Percentiles rank a stretch among this genome's conserved stretches.
phyloP scores from a whole-genome alignment of 2,329 filamentous ascomycete genomes.

The Conoideocrella luteorostrata region DNA sequence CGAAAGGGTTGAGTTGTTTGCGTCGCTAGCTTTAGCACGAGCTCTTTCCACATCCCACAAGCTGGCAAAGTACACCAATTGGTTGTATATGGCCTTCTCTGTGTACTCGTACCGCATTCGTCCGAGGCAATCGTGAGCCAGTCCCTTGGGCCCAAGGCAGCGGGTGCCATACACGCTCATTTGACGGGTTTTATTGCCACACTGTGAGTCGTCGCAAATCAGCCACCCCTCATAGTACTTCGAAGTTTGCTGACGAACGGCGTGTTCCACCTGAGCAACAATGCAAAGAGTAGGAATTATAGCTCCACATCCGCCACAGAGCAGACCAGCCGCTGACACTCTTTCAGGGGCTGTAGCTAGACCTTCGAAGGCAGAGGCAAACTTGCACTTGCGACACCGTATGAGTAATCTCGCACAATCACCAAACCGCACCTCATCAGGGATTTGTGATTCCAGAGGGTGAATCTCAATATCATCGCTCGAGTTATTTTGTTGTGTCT shows the following conservation, averaged over 20 bases:
- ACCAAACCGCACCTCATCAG: slow-evolving; percentile 83
- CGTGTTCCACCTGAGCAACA: slow-evolving; percentile 79
- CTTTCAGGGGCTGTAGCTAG: slow-evolving; percentile 51
- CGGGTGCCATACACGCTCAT: slow-evolving; percentile 89
- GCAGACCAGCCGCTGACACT: slow-evolving; percentile 67
- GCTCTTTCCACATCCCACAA: slow-evolving; percentile 89
- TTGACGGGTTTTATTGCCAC: slow-evolving; percentile 79
- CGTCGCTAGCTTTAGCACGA: slow-evolving; percentile 42
- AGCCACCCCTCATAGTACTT: slow-evolving; percentile 92
- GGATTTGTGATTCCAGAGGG: slow-evolving; percentile 88
- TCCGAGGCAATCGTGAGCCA: slow-evolving; percentile 77
- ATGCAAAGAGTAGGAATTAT: slow-evolving; percentile 65
- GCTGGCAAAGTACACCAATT: slow-evolving; percentile 78
- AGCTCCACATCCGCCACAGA: slow-evolving; percentile 64
- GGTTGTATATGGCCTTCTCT: slow-evolving; percentile 91
- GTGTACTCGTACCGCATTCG: slow-evolving; percentile 82
- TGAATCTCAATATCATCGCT: slow-evolving; percentile 67
- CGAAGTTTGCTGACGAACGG: slow-evolving; percentile 70
- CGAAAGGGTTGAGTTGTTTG: slow-evolving; percentile 39
- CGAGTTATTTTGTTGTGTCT: slow-evolving; percentile 40
- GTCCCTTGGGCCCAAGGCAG: slow-evolving; percentile 80
- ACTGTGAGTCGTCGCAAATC: slow-evolving; percentile 81
- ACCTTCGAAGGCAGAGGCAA: slow-evolving; percentile 68
- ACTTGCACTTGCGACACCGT: slow-evolving; percentile 75
- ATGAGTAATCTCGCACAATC: slow-evolving; percentile 71